phyloP scores from a whole-genome alignment of 805 yeast genomes.

The Zygosaccharomyces bisporus region DNA sequence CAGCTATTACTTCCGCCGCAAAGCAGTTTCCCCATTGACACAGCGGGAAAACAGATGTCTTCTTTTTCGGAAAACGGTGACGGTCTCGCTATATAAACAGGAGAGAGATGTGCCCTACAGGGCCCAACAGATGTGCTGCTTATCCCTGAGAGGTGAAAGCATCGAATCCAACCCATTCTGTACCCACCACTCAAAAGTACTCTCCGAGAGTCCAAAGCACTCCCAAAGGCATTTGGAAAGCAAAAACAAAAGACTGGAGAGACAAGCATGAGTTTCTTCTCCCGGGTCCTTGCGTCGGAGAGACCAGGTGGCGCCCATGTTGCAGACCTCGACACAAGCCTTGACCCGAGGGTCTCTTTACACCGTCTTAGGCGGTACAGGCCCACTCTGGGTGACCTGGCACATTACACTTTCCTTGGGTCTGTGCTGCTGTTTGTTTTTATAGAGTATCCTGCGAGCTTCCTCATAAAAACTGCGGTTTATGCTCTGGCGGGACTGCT shows the following conservation, averaged over 20 bases:
- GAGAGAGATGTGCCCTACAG: not conserved
- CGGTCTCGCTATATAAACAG: not conserved
- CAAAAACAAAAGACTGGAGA: not conserved
- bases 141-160: not conserved
- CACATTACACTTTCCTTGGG: conserved; percentile 49
- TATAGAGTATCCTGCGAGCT: conserved; percentile 51
- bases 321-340: conserved; percentile 49
- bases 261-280: conserved; percentile 3
- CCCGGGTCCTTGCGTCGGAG: conserved; percentile 49
- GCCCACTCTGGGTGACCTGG: conserved; percentile 47
- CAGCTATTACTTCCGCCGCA: not conserved
- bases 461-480: conserved; percentile 37
- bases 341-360: conserved; percentile 44
- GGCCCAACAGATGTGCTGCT: not conserved
- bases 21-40: not conserved
- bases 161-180: not conserved
- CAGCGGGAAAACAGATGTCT: not conserved
- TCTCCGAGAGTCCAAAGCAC: not conserved
- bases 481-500: conserved; percentile 41
- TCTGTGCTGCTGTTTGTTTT: conserved; percentile 57
- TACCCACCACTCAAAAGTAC: not conserved
- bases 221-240: not conserved
- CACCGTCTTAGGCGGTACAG: conserved; percentile 41
- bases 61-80: not conserved
- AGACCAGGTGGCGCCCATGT: conserved; percentile 46